Evolutionary conservation across 2,329 filamentous ascomycete species (phyloP), one percentile per base, ranked within the genome.

Genomic region (Thelonectria blattea): DNA sequence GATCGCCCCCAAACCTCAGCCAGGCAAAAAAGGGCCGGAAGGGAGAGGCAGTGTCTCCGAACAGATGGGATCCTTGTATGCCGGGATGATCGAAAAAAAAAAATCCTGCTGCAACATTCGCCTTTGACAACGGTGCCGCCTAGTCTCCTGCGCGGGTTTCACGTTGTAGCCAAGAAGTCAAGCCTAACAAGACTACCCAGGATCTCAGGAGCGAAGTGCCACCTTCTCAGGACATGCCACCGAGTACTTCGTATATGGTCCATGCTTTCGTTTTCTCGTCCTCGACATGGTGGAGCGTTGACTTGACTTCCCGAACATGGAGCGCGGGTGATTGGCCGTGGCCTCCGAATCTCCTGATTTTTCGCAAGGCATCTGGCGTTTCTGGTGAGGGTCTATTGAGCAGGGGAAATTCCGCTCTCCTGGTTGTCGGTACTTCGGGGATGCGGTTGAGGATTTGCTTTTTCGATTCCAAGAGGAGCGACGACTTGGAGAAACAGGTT

Each of bases 21-120:
- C 52, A 43, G 48, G 27, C 27, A 30, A 30, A 20, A 41, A 39
- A 46, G 43, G 24, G 34, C 61, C 61, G 62, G 60, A 60, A 55
- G 52, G 46, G 43, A 22, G 11, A 56, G 49, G 52, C 48, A 52
- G 56, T 32, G 56, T 53, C 57, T 47, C 60, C 56, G 62, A 60
- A 27, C 47, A 58, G 52, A 63, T 54, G 32, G 39, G 42, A 65
- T 61, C 60, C 63, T 59, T 65, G 63, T 20, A 17, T 50, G 7
- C 54, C 15, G 42, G 48, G 52, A 41, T 47, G 22, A 45, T 30
- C 30, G 27, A 7, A 37, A 37, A 63, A 58, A 7, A 7, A 37
- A 37, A 63, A 58, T 61, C 57, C 61, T 65, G 52, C 57, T 65
- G 54, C 32, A 58, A 60, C 56, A 43, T 56, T 60, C 48, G 48